Conservation (phyloP, 306 rosid species). For the Sesbania bispinosa region DNA sequence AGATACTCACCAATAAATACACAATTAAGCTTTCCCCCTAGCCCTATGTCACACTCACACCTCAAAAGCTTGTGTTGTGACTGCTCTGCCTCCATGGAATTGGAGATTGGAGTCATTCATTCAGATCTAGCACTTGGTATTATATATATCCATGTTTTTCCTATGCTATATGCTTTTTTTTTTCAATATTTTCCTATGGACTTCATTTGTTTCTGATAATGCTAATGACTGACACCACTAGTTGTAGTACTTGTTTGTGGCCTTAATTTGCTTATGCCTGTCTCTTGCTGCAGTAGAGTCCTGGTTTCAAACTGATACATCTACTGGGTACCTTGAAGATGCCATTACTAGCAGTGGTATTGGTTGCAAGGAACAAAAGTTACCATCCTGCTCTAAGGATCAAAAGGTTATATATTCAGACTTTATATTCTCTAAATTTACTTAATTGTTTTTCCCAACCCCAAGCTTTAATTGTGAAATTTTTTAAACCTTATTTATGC, state of each 20-base stretch:
- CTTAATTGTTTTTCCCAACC: too few species aligned
- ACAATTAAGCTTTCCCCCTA: too few species aligned
- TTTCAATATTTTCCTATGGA: background rate
- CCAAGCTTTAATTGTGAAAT: background rate
- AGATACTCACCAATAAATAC: too few species aligned
- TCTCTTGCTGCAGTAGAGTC: background rate
- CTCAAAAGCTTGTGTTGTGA: conserved; percentile 7
- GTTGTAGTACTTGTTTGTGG: background rate
- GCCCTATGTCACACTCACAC: background rate
- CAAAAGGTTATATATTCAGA: background rate
- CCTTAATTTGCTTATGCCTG: background rate
- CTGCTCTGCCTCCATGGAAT: conserved; percentile 19
- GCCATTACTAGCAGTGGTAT: conserved; percentile 10
- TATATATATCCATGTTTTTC: too few species aligned
- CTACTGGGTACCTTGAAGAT: conserved; percentile 32
- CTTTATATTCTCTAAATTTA: background rate
- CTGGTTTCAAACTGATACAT: conserved; percentile 16
- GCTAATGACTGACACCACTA: background rate
- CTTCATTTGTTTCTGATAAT: background rate
- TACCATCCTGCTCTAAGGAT: background rate
- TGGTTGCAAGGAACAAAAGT: background rate
- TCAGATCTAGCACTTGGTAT: conserved; percentile 17
- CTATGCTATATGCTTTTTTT: background rate
- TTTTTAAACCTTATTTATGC: background rate
- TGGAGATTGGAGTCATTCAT: conserved; percentile 5